Conservation (phyloP, 768 basidiomycete genomes). For the Leucosporidium yakuticum region DNA sequence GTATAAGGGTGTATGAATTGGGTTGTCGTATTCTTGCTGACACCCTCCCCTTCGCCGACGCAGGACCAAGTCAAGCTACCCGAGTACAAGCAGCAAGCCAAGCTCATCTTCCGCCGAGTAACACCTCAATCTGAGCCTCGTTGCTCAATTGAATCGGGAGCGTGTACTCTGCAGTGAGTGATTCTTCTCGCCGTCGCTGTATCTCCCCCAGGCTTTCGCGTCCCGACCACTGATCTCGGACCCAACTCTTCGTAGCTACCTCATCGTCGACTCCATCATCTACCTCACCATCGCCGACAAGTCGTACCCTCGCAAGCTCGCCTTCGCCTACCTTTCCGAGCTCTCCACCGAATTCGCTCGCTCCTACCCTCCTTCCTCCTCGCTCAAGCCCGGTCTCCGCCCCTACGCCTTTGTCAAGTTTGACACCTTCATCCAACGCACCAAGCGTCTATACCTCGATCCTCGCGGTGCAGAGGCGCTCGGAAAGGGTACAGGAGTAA, state of each 20-base stretch:
- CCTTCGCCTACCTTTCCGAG: slow-evolving; percentile 95
- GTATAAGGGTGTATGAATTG: no score
- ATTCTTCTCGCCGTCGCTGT: background rate
- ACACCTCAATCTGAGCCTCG: slow-evolving; percentile 89
- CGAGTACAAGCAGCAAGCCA: slow-evolving; percentile 97
- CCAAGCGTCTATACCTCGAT: slow-evolving; percentile 88
- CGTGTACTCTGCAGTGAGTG: slow-evolving; percentile 90
- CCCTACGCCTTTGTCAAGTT: slow-evolving; percentile 99
- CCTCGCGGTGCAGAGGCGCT: slow-evolving; percentile 67
- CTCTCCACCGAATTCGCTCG: slow-evolving; percentile 90
- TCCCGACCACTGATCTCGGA: background rate
- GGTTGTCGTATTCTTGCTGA: background rate
- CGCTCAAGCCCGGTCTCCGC: slow-evolving; percentile 79
- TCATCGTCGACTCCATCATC: slow-evolving; percentile 87
- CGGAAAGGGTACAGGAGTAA: slow-evolving; percentile 40
- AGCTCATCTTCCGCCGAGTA: slow-evolving; percentile 89
- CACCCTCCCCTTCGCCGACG: background rate
- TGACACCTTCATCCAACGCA: slow-evolving; percentile 98
- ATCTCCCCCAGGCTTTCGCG: no score
- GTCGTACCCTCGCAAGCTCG: slow-evolving; percentile 73
- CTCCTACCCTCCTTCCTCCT: slow-evolving; percentile 64
- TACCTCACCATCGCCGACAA: slow-evolving; percentile 94
- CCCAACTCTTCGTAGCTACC: slow-evolving; percentile 61
- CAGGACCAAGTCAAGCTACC: slow-evolving; percentile 90
- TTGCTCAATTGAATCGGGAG: slow-evolving; percentile 93